phyloP scores from a whole-genome alignment of 257 asterid genomes.

The Catharanthus roseus region DNA sequence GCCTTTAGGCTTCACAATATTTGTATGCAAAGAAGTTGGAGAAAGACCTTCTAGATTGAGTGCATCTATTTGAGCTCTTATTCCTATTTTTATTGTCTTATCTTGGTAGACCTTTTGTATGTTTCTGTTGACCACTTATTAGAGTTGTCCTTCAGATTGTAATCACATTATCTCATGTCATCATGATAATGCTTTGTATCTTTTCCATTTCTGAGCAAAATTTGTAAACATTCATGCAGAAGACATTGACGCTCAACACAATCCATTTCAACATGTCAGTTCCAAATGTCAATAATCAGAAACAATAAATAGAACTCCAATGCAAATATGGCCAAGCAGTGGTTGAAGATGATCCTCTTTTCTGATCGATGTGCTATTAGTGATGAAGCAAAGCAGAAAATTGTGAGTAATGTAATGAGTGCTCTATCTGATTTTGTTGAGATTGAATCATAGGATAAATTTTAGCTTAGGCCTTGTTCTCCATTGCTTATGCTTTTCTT shows the following conservation, averaged over 20 bases:
- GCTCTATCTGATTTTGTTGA: constrained; percentile 84
- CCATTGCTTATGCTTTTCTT: too few relatives aligned
- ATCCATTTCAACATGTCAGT: too few relatives aligned
- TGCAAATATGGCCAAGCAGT: constrained; percentile 86
- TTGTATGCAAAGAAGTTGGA: not conserved
- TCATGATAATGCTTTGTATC: too few relatives aligned
- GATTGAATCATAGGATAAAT: constrained; percentile 91
- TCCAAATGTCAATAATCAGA: too few relatives aligned
- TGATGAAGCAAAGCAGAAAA: constrained; percentile 91
- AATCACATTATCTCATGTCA: too few relatives aligned
- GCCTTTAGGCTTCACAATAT: not conserved
- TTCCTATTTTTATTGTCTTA: not conserved
- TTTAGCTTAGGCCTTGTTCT: too few relatives aligned
- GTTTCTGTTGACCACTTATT: not conserved
- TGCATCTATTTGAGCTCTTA: not conserved
- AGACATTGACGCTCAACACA: too few relatives aligned
- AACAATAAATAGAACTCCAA: constrained; percentile 65
- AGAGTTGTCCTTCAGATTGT: too few relatives aligned
- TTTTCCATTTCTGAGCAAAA: too few relatives aligned
- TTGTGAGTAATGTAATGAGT: constrained; percentile 72
- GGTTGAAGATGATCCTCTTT: constrained; percentile 88
- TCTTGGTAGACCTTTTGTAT: not conserved
- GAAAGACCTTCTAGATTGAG: not conserved
- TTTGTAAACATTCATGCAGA: too few relatives aligned
- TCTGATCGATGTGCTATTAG: constrained; percentile 92